These are phyloP conservation scores for Euphrasia arctica DNA, from an alignment of 305 asterid species.

Conservation along the genomic window DNA sequence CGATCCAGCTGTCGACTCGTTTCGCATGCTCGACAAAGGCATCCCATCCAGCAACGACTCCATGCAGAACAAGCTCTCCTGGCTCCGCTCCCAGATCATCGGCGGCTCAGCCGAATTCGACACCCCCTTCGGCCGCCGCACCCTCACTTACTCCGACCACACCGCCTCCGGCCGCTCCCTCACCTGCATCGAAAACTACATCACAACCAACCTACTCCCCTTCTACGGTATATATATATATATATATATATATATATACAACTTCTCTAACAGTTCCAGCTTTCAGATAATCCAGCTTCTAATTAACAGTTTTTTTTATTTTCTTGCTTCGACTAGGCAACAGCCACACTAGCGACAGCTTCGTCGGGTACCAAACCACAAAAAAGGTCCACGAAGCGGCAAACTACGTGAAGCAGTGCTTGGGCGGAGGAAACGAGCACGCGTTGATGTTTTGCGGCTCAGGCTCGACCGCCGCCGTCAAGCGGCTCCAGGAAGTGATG, in stretches of 20 bases:
- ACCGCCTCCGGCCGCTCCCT: conserved; percentile 10
- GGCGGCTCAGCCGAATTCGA: not conserved
- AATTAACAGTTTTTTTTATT: too few relatives aligned
- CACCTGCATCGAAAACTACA: conserved; percentile 3
- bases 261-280: too few relatives aligned
- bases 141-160: conserved; percentile 6
- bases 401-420: not conserved
- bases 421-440: not conserved
- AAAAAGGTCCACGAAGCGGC: not conserved
- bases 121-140: not conserved
- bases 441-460: not conserved
- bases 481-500: conserved; percentile 1
- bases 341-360: not conserved
- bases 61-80: not conserved
- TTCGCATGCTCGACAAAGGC: not conserved
- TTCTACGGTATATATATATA: not conserved
- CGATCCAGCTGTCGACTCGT: not conserved
- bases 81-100: conserved; percentile 4
- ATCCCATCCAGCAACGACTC: not conserved
- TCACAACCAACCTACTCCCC: not conserved
- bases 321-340: not conserved
- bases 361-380: not conserved
- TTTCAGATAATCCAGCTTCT: too few relatives aligned
- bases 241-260: not conserved
- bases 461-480: not conserved